phyloP scores from a whole-genome alignment of 1,139 yeast species.

The Yamadazyma triangularis region DNA sequence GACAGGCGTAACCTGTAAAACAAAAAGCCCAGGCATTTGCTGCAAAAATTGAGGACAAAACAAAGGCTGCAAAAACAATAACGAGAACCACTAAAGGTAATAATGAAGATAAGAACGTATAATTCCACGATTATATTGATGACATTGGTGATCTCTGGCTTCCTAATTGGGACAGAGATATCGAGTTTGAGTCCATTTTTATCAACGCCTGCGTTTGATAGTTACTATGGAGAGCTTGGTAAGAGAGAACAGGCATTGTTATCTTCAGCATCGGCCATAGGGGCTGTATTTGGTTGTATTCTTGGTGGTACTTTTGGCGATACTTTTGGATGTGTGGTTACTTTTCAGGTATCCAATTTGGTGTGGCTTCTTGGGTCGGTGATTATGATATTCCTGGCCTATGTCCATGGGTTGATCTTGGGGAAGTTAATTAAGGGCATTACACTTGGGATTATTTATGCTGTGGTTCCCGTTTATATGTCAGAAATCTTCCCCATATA shows the following conservation, averaged over 20 bases:
- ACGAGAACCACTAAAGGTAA: background rate
- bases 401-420: conserved; percentile 20
- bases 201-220: conserved; percentile 17
- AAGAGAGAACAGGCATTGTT: conserved; percentile 24
- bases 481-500: conserved; percentile 24
- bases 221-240: conserved; percentile 19
- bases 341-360: conserved; percentile 21
- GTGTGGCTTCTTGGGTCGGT: conserved; percentile 27
- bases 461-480: conserved; percentile 29
- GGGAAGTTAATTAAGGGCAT: conserved; percentile 29
- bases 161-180: conserved; percentile 29
- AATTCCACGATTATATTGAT: conserved; percentile 14
- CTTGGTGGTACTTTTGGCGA: conserved; percentile 29
- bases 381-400: conserved; percentile 22
- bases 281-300: conserved; percentile 30
- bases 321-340: conserved; percentile 22
- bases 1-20: too few species aligned
- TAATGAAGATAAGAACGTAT: conserved; percentile 13
- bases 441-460: conserved; percentile 26
- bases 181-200: conserved; percentile 22
- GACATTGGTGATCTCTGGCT: conserved; percentile 23
- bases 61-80: background rate
- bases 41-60: too few species aligned
- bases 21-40: too few species aligned
- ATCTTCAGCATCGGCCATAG: conserved; percentile 26